Base-by-base conservation (phyloP, 495 filamentous ascomycete genomes). In the Collariella sp. region DNA sequence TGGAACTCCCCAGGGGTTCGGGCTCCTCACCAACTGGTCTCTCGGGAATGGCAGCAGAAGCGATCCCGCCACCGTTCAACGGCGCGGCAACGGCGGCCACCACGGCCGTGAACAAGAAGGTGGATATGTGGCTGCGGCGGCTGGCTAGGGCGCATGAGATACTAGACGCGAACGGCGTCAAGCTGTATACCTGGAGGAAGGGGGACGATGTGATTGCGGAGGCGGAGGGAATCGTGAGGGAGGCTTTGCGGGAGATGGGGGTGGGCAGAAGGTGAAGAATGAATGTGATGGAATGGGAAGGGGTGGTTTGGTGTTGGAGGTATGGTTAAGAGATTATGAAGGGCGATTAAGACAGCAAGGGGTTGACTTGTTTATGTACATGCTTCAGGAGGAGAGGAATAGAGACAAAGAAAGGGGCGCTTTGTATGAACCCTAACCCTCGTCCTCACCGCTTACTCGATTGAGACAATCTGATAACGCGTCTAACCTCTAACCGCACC, bases 171-270 rank as follows among this genome's bases (percentile, higher is more conserved):
- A 72, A 80, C 46, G 87, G 86, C 2, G 88, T 97, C 0, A 69
- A 81, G 56, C 68, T 99, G 53, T 81, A 86, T 54, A 91, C 80
- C 54, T 98, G 93, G 93, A 78, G 89, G 40, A 80, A 81, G 5
- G 93, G 93, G 1, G 76, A 74, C n/a, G 93, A 97, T 77, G 85
- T 87, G 18, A 67, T 75, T 38, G 57, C 59, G 6, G 76, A 79
- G 59, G 76, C 76, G 7, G 66, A 72, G 50, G 75, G 75, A 20
- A 69, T 79, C 44, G 73, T 79, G 13, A 65, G 60, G 54, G 69
- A 67, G 57, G 75, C 65, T 13, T 18, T 74, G 60, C 65, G 60
- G 55, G 63, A 67, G 54, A 70, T 71, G 67, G 39, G 19, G 11
- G 5, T 2, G 34, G 26, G 10, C 1, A 12, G 43, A 35, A 33